Evolutionary conservation across 495 filamentous ascomycete species (phyloP).

Genomic region (Xylaria scruposa): DNA sequence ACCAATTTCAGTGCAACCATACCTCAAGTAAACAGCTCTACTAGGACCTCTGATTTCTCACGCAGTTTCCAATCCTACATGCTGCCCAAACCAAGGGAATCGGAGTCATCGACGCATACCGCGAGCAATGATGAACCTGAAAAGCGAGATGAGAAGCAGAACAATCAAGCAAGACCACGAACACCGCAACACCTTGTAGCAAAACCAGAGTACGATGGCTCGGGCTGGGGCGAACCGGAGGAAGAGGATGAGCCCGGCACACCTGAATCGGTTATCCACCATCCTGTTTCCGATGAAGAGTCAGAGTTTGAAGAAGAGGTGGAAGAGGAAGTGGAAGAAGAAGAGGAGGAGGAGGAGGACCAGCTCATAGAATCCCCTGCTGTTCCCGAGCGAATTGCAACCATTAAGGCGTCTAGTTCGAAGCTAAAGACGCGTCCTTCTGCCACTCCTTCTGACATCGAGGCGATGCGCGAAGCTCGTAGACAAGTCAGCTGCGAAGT

Average conservation of each 20-base stretch:
- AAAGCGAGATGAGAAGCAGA: constrained; percentile 43
- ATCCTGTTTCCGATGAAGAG: constrained; percentile 62
- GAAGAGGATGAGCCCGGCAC: constrained; percentile 71
- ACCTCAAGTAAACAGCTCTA: constrained; percentile 34
- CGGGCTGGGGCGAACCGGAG: constrained; percentile 59
- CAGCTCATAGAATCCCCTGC: constrained; percentile 58
- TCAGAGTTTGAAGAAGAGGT: constrained; percentile 37
- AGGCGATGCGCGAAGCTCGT: constrained; percentile 85
- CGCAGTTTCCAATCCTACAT: constrained; percentile 51
- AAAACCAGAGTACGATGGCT: constrained; percentile 63
- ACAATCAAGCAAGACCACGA: constrained; percentile 54
- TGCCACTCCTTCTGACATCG: constrained; percentile 81
- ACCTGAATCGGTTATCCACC: constrained; percentile 92
- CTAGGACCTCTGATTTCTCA: constrained; percentile 46
- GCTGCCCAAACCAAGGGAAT: constrained; percentile 49
- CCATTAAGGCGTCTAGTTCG: constrained; percentile 83
- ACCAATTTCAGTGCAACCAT: constrained; percentile 41
- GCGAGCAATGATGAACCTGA: constrained; percentile 56
- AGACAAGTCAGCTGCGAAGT: constrained; percentile 78
- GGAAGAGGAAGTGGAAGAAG: constrained; percentile 27
- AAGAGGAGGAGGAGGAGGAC: constrained; percentile 34
- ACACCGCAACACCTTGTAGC: constrained; percentile 67
- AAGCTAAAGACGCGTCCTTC: constrained; percentile 91
- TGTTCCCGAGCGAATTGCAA: constrained; percentile 85
- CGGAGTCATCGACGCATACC: constrained; percentile 35